phyloP scores from a whole-genome alignment of 2,329 filamentous ascomycete genomes.

The Colletotrichum sp. region DNA sequence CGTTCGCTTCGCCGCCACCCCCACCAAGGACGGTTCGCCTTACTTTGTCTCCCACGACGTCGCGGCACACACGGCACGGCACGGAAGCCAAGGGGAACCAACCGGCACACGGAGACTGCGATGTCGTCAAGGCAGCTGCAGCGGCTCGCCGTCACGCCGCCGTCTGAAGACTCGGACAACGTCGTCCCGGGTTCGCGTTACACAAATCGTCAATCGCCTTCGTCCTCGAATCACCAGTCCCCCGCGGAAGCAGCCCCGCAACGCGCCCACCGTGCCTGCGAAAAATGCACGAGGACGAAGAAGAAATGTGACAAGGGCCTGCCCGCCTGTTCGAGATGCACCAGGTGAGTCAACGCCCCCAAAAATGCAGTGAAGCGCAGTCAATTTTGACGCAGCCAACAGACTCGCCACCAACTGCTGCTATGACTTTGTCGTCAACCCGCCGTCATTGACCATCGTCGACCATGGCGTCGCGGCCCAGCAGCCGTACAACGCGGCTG shows the following conservation, averaged over 20 bases:
- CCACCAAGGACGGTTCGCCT: neutral
- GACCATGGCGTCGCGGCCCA: conserved; percentile 26
- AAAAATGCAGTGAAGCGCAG: neutral
- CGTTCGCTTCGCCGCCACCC: neutral
- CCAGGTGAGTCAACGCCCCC: conserved; percentile 27
- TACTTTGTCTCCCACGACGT: neutral
- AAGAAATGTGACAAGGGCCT: conserved; percentile 43
- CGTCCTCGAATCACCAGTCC: conserved; percentile 8
- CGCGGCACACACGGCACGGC: neutral
- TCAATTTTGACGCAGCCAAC: neutral
- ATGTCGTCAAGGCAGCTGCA: conserved; percentile 15
- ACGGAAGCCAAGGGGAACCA: neutral
- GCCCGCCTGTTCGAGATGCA: conserved; percentile 38
- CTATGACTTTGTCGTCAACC: conserved; percentile 41
- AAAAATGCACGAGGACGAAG: conserved; percentile 42
- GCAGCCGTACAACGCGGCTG: conserved; percentile 21
- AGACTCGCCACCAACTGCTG: conserved; percentile 30
- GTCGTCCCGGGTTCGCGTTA: conserved; percentile 10
- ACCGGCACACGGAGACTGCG: neutral
- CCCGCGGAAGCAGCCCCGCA: conserved; percentile 20
- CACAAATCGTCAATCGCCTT: neutral
- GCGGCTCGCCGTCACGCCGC: conserved; percentile 14
- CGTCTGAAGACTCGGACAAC: conserved; percentile 17
- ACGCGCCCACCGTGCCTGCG: conserved; percentile 39
- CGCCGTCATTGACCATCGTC: conserved; percentile 34